Evolutionary conservation across 2,329 filamentous ascomycete genomes (phyloP), one percentile per base, ranked within the genome.

Genomic region (Fusarium mundagurra): DNA sequence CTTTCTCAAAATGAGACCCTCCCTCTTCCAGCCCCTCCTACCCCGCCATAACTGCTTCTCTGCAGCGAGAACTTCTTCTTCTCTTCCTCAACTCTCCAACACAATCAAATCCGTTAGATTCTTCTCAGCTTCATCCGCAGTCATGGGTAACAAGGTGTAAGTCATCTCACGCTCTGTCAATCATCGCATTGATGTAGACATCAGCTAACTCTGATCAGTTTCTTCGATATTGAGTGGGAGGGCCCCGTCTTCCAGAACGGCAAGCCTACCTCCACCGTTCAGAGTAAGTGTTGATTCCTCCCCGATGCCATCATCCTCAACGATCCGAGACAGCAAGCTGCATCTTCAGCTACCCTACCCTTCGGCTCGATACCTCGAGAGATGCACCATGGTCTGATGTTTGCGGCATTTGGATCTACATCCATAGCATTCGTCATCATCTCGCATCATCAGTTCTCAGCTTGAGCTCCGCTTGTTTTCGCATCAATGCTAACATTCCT

Each of bases 181-280:
- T 70, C 81, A 48, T 72, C 65, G 36, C 27, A 22, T 61, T 39
- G 29, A 17, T 24, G 54, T 39, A 44, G 67, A 34, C 62, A 38
- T 27, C 58, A 61, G 55, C 79, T 82, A 53, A 81, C 71, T 65
- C 27, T 65, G 50, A 47, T 67, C 71, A 91, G 88, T 81, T 94
- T 86, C 87, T 95, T 96, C 87, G 92, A 95, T 74, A 81, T 93
- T 72, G 82, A 88, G 82, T 94, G 92, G 92, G 87, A 91, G 82
- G 93, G 93, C 76, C 93, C 93, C 75, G 87, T 91, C 82, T 78
- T 97, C 77, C 86, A 93, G 82, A 86, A 88, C 83, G 86, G 84
- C 82, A 82, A 83, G 69, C 84, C 88, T 77, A 92, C 90, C 75
- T 76, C 84, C 36, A 82, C 84, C 58, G 83, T 91, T 74, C 86